These are phyloP conservation scores for Rhizopogon rudus DNA, from an alignment of 768 basidiomycete species.

Conservation along the genomic window DNA sequence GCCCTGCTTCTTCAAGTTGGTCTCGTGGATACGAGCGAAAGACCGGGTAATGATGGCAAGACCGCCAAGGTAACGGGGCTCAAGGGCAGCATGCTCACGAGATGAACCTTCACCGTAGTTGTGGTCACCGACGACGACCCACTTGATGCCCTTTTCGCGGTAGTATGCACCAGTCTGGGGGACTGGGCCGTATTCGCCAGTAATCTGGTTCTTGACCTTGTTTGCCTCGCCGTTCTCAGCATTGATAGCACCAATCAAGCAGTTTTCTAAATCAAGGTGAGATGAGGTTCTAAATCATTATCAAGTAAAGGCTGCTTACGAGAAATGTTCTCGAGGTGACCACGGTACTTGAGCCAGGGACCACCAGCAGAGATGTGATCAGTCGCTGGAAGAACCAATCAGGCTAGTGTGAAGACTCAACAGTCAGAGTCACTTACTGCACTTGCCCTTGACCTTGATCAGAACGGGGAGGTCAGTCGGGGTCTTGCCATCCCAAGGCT, in stretches of 20 bases:
- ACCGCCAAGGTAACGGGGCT: slow-evolving; percentile 93
- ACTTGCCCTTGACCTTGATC: slow-evolving; percentile 99
- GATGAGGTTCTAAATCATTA: not conserved
- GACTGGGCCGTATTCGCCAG: slow-evolving; percentile 81
- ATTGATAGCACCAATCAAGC: slow-evolving; percentile 97
- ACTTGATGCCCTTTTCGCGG: slow-evolving; percentile 85
- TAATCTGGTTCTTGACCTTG: slow-evolving; percentile 87
- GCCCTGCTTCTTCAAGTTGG: slow-evolving; percentile 99
- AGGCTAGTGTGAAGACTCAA: not conserved
- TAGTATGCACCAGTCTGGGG: slow-evolving; percentile 85
- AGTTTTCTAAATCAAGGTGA: slow-evolving; percentile 63
- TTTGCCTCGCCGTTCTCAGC: slow-evolving; percentile 93
- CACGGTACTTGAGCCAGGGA: slow-evolving; percentile 99
- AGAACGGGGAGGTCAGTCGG: slow-evolving; percentile 85
- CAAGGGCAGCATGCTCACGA: slow-evolving; percentile 95
- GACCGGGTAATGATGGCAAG: slow-evolving; percentile 94
- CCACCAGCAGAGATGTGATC: slow-evolving; percentile 98
- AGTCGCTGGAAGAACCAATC: slow-evolving; percentile 45
- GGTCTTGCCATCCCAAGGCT: slow-evolving; percentile 90
- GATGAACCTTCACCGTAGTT: slow-evolving; percentile 99
- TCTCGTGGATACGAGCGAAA: slow-evolving; percentile 97
- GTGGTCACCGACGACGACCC: slow-evolving; percentile 95
- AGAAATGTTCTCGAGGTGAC: slow-evolving; percentile 97
- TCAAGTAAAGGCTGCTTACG: slow-evolving; percentile 41
- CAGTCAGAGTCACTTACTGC: slow-evolving; percentile 57